Evolutionary conservation across 2,329 filamentous ascomycete genomes (phyloP), one percentile per base, ranked within the genome.

Genomic region (Nannizziopsis barbatae): DNA sequence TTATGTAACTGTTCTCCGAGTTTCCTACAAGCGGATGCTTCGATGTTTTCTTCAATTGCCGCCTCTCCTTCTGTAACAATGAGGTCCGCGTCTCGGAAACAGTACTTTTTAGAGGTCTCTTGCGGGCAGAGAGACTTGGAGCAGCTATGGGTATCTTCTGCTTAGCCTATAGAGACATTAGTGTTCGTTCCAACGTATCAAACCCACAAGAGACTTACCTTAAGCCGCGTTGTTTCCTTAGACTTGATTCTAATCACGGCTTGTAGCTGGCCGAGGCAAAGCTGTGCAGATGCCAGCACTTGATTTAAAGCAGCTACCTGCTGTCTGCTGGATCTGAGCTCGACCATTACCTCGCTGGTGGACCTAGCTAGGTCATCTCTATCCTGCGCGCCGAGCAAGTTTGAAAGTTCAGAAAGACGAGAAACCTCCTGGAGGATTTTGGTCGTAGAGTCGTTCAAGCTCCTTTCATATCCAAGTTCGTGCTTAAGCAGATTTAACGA

Each of bases 191-290:
- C 20, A 15, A 15, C 32, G 18, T 36, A 42, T 39, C 33, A 31
- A 22, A 32, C 65, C 20, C 62, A 79, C 22, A 17, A 7, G 14
- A 18, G 30, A 43, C 45, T 36, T n/a, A 20, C 77, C 66, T 73
- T 75, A 18, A 81, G 61, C 47, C 71, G 74, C 36, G 75, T 72
- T 37, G 79, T 62, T 57, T 83, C 78, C 45, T 74, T 70, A 15
- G 69, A 65, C 50, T 75, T 73, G 1, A 63, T 61, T 49, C 75
- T 70, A 33, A 78, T 43, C 4, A 53, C 42, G 15, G 35, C 50
- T 45, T 65, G 57, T n/a, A 51, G 35, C n/a, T 48, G 44, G 10
- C 30, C 30, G 17, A 48, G 40, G 4, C 42, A 15, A 8, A 32
- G 6, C 12, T 48, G 44, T 27, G 33, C 35, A 32, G 15, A 20